Conservation (phyloP, 176 grass and related monocot genomes). For the Zea luxurians region DNA sequence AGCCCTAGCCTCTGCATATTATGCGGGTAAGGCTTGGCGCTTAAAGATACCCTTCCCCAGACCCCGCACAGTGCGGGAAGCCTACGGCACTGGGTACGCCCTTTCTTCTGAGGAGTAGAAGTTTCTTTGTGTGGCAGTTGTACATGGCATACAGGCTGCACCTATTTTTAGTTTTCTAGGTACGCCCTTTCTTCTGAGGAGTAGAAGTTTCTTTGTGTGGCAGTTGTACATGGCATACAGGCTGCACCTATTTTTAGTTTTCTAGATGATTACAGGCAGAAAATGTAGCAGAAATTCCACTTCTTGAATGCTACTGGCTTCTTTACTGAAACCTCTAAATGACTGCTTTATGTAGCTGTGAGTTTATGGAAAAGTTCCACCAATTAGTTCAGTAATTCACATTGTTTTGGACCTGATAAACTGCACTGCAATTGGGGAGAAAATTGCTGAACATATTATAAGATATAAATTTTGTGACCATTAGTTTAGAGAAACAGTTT, state of each 20-base stretch:
- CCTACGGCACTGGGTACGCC: no score
- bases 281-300: neutral
- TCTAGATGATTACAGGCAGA: neutral
- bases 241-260: neutral
- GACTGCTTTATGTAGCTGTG: neutral
- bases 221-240: neutral
- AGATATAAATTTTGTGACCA: slow-evolving; percentile 7
- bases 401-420: neutral
- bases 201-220: neutral
- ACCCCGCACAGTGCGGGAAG: no score
- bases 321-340: neutral
- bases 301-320: neutral
- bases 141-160: no score
- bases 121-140: no score
- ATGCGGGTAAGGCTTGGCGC: no score
- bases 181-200: neutral
- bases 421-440: neutral
- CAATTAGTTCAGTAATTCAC: neutral
- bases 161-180: no score
- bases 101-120: no score
- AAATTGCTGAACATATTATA: neutral
- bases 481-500: neutral
- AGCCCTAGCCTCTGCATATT: no score
- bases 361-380: neutral
- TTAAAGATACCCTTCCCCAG: no score